These are phyloP conservation scores for Penicillium crustosum DNA, from an alignment of 2,329 filamentous ascomycete genomes.

Conservation along the genomic window DNA sequence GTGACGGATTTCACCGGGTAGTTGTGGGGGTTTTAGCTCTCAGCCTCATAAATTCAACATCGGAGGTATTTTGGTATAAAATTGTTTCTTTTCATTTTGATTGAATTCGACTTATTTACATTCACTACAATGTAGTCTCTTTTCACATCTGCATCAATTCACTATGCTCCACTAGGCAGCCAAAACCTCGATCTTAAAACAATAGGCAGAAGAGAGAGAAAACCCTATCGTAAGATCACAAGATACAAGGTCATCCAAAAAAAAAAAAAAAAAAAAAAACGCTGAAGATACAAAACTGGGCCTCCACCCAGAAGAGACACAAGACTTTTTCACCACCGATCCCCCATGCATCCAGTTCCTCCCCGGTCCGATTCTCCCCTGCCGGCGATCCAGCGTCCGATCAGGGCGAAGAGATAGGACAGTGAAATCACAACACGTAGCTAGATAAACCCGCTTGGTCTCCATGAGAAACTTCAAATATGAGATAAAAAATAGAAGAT, in stretches of 20 bases:
- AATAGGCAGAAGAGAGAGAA: conserved; percentile 7
- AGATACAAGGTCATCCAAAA: conserved; percentile 14
- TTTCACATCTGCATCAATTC: conserved; percentile 3
- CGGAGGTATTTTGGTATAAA: neutral
- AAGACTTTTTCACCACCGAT: conserved; percentile 26
- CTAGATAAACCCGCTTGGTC: conserved; percentile 34
- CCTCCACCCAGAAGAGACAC: conserved; percentile 9
- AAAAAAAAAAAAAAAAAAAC: too few relatives aligned
- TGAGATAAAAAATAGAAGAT: conserved; percentile 28
- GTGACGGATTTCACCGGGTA: neutral
- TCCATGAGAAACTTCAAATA: conserved; percentile 26
- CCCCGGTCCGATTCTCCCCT: conserved; percentile 29
- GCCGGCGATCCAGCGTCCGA: conserved; percentile 45
- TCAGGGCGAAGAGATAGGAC: conserved; percentile 27
- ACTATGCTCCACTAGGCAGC: conserved; percentile 8
- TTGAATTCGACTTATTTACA: neutral
- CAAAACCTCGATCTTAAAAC: conserved; percentile 5
- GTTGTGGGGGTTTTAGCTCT: neutral
- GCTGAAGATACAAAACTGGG: conserved; percentile 12
- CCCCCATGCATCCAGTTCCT: conserved; percentile 6
- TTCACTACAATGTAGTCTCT: neutral
- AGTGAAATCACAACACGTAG: conserved; percentile 34
- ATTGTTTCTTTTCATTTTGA: neutral
- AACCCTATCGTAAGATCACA: conserved; percentile 8
- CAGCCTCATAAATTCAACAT: neutral